A percentile compares a stretch with the other conserved stretches of the same genome.
phyloP scores from a whole-genome alignment of 768 basidiomycete species.

The Xanthoconium purpureum region DNA sequence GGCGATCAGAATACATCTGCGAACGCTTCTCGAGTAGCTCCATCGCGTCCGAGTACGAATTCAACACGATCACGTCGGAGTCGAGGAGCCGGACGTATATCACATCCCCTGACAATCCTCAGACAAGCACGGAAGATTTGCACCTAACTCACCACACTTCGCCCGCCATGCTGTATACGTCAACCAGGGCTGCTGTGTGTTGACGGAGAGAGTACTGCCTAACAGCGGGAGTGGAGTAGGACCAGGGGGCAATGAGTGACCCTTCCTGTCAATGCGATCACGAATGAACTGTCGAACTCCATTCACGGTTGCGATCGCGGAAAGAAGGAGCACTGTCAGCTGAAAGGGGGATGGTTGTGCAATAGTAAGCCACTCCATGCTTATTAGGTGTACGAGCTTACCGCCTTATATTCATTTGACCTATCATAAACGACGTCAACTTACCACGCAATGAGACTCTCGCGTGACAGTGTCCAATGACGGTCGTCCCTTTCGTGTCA shows the following conservation, averaged over 20 bases:
- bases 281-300: not conserved
- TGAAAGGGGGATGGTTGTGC: not conserved
- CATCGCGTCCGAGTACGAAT: not conserved
- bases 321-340: not conserved
- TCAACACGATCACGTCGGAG: not conserved
- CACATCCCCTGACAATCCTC: not conserved
- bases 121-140: not conserved
- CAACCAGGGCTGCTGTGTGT: not conserved
- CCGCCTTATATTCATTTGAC: no score
- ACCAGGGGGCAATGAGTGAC: not conserved
- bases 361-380: not conserved
- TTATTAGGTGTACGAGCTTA: no score
- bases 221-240: not conserved
- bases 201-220: not conserved
- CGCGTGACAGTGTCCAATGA: no score
- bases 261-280: not conserved
- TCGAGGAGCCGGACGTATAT: constrained; percentile 7
- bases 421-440: no score
- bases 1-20: not conserved
- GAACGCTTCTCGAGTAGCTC: not conserved
- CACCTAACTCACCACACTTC: not conserved
- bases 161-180: not conserved
- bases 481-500: no score
- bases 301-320: not conserved
- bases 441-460: no score